Conservation (phyloP, 768 basidiomycete genomes). For the Leucocoprinus birnbaumii region DNA sequence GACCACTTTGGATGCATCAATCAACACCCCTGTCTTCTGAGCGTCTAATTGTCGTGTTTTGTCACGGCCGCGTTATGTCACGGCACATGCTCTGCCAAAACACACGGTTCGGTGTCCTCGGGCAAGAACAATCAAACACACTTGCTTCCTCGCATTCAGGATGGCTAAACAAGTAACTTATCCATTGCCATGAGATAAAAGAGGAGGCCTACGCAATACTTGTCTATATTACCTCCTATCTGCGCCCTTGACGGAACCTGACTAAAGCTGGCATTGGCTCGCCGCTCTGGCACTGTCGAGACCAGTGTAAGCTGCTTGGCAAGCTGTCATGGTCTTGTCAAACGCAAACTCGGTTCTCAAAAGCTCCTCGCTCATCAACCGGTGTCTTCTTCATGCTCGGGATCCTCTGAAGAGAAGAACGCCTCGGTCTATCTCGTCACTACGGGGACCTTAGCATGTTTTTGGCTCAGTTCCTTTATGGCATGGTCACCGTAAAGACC, state of each 20-base stretch:
- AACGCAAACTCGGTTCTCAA: not conserved
- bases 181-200: no score
- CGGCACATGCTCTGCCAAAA: conserved; percentile 11
- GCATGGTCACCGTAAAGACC: not conserved
- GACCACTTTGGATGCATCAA: not conserved
- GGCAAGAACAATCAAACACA: no score
- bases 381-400: not conserved
- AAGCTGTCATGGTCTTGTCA: no score
- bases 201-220: no score
- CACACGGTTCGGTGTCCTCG: no score
- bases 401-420: not conserved
- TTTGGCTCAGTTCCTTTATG: conserved; percentile 3
- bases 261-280: not conserved
- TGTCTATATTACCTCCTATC: not conserved
- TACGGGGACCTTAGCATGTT: not conserved
- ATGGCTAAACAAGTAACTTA: no score
- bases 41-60: not conserved
- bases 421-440: not conserved
- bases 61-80: conserved; percentile 15
- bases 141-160: no score
- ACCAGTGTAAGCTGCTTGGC: not conserved
- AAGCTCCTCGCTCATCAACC: not conserved
- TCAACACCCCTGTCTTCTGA: not conserved
- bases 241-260: not conserved
- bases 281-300: not conserved